These are phyloP conservation scores for Cicer pinnatifidum DNA, from an alignment of 306 rosid genomes.

Conservation along the genomic window DNA sequence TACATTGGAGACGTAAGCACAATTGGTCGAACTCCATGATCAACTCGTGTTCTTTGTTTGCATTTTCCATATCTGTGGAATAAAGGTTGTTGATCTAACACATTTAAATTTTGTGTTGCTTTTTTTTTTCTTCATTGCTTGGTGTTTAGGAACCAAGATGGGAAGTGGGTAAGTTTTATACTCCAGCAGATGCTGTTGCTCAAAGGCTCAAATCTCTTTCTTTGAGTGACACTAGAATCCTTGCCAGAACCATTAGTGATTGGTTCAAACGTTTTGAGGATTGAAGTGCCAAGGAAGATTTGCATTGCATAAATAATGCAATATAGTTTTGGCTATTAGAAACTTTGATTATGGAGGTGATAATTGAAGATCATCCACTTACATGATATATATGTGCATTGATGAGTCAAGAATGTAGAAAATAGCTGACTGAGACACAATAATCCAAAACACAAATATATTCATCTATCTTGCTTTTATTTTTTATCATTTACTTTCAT, in stretches of 20 bases:
- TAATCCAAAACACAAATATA: not conserved
- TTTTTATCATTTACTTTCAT: not conserved
- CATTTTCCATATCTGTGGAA: too few species aligned
- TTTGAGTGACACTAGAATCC: constrained; percentile 63
- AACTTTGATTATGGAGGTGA: constrained; percentile 18
- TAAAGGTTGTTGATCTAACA: too few species aligned
- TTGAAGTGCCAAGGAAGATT: constrained; percentile 44
- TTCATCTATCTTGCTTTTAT: constrained; percentile 1
- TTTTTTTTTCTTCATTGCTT: constrained; percentile 5
- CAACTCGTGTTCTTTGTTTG: too few species aligned
- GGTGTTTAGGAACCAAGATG: constrained; percentile 71
- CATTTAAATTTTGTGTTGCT: constrained; percentile 14
- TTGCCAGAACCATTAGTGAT: constrained; percentile 63
- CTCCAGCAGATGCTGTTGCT: constrained; percentile 95
- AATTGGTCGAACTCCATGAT: too few species aligned
- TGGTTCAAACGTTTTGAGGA: constrained; percentile 74
- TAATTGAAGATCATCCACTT: not conserved
- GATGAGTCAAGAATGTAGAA: constrained; percentile 2
- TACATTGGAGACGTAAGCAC: too few species aligned
- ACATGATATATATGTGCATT: not conserved
- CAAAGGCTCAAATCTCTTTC: constrained; percentile 75
- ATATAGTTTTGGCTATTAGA: constrained; percentile 13
- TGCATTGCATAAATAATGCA: constrained; percentile 10
- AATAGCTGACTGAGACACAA: not conserved
- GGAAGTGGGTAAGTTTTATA: constrained; percentile 80